Evolutionary conservation across 2,329 filamentous ascomycete species (phyloP).

Genomic region (Cryphonectria naterciae): DNA sequence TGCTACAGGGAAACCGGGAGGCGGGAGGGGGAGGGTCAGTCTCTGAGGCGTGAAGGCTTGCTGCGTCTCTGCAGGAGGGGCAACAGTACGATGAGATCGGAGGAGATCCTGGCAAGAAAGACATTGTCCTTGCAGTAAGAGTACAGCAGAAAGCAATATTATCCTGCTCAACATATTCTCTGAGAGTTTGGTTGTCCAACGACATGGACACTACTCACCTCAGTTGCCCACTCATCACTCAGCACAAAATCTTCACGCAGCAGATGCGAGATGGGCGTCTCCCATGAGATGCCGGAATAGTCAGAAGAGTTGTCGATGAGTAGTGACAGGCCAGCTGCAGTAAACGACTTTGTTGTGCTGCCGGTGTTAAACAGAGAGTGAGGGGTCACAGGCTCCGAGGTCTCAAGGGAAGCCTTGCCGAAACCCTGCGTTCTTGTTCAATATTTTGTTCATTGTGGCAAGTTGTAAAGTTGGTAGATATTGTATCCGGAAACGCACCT

Average conservation of each 20-base stretch:
- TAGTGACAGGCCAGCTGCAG: conserved; percentile 52
- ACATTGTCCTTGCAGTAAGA: neutral
- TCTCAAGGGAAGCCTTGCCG: conserved; percentile 40
- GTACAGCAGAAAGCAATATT: neutral
- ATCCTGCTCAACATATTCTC: neutral
- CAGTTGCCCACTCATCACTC: conserved; percentile 48
- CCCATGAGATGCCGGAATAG: conserved; percentile 48
- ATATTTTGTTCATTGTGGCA: conserved; percentile 9
- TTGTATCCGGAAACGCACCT: conserved; percentile 37
- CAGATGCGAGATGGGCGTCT: conserved; percentile 49
- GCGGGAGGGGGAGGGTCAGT: neutral
- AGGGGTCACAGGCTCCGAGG: conserved; percentile 41
- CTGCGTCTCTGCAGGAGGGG: neutral
- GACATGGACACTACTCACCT: neutral
- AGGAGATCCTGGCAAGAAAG: neutral
- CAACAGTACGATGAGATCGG: neutral
- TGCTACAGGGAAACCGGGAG: conserved; percentile 34
- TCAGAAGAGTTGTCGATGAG: conserved; percentile 50
- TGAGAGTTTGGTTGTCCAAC: neutral
- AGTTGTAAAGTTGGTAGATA: neutral
- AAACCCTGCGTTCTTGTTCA: conserved; percentile 40
- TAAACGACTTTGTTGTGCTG: conserved; percentile 61
- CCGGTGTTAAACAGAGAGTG: conserved; percentile 59
- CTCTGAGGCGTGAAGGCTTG: neutral
- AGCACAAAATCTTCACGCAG: conserved; percentile 58